Evolutionary conservation across 352 stramenopile species (phyloP).

Genomic region (Phytopythium delawarense): DNA sequence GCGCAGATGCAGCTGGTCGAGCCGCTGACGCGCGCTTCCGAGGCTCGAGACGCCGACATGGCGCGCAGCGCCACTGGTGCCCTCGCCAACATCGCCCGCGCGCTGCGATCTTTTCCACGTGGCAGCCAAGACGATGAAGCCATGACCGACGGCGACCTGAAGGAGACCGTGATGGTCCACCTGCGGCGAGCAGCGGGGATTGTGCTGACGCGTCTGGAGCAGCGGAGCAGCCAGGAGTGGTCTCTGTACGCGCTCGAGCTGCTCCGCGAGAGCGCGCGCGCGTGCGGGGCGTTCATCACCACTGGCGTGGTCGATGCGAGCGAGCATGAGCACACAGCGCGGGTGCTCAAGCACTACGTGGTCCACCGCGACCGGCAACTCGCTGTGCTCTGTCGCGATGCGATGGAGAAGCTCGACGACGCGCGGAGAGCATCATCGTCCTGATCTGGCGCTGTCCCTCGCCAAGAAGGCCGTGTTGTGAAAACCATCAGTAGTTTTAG

Average conservation of each 20-base stretch:
- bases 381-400: slow-evolving; percentile 45
- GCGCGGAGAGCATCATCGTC: neutral
- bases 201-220: slow-evolving; percentile 38
- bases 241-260: slow-evolving; percentile 67
- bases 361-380: slow-evolving; percentile 65
- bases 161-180: slow-evolving; percentile 12
- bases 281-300: slow-evolving; percentile 44
- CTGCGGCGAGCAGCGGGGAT: slow-evolving; percentile 39
- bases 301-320: slow-evolving; percentile 7
- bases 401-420: slow-evolving; percentile 9
- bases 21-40: slow-evolving; percentile 38
- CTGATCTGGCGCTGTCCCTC: neutral
- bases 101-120: slow-evolving; percentile 19
- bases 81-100: slow-evolving; percentile 60
- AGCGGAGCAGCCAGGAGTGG: slow-evolving; percentile 31
- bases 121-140: neutral
- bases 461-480: neutral
- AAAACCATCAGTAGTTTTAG: neutral
- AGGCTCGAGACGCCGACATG: slow-evolving; percentile 57
- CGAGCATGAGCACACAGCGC: slow-evolving; percentile 19
- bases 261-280: slow-evolving; percentile 65
- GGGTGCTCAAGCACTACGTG: slow-evolving; percentile 41
- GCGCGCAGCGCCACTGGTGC: slow-evolving; percentile 63
- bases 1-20: slow-evolving; percentile 49
- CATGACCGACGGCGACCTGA: neutral